Conservation (phyloP, 139 green algal genomes). For the Micromonas pusilla region DNA sequence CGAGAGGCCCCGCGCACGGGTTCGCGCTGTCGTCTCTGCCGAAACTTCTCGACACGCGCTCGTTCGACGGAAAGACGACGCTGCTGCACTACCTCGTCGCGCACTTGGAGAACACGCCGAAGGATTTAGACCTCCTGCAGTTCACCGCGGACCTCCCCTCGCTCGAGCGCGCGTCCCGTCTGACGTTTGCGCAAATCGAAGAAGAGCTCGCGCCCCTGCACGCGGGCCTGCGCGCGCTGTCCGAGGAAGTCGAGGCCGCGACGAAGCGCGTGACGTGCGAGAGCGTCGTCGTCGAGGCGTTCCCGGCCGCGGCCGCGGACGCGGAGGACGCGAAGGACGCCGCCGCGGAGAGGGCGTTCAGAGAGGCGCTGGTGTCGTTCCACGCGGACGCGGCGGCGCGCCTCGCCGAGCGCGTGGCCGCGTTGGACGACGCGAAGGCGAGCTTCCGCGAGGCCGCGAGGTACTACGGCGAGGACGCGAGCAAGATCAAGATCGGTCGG, state of each 20-base stretch:
- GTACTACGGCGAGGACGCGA: background rate
- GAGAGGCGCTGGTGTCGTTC: background rate
- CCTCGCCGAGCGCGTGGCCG: background rate
- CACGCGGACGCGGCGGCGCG: background rate
- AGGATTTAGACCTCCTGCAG: constrained; percentile 8
- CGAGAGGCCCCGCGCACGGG: background rate
- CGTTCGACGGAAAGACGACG: constrained; percentile 20
- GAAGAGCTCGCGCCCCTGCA: constrained; percentile 11
- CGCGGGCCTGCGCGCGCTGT: background rate
- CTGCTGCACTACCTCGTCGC: constrained; percentile 32
- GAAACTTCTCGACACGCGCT: constrained; percentile 22
- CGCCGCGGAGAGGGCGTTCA: background rate
- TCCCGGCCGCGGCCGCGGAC: background rate
- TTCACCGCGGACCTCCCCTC: background rate
- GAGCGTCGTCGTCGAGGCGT: too few species aligned
- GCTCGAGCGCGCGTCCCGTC: background rate
- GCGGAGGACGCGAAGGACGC: background rate
- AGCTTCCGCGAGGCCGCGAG: background rate
- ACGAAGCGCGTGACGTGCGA: background rate
- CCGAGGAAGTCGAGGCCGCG: background rate
- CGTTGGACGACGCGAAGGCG: background rate
- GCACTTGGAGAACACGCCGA: background rate
- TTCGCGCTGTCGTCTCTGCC: constrained; percentile 18
- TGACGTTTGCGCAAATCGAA: background rate
- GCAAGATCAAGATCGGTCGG: background rate